These are phyloP conservation scores for Microsporum ferrugineum DNA, from an alignment of 2,329 filamentous ascomycete species.

Conservation along the genomic window DNA sequence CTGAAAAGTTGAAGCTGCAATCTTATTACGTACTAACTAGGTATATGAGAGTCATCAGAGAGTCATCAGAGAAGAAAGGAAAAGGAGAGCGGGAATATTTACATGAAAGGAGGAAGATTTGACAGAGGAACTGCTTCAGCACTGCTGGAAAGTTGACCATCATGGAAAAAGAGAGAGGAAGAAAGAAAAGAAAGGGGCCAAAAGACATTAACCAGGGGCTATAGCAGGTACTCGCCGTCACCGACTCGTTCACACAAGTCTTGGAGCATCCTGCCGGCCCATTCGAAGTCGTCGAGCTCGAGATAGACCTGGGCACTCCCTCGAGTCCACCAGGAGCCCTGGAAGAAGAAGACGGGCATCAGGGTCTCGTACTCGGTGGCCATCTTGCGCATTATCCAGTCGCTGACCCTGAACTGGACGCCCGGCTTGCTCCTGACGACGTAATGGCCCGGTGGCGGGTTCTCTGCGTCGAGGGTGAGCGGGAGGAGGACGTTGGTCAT, in stretches of 20 bases:
- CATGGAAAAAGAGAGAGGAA: not conserved
- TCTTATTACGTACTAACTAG: too few species aligned
- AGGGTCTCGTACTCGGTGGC: slow-evolving; percentile 57
- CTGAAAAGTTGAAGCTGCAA: too few species aligned
- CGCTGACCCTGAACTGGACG: slow-evolving; percentile 50
- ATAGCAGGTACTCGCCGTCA: not conserved
- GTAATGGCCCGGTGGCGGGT: slow-evolving; percentile 39
- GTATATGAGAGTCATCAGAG: not conserved
- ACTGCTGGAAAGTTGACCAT: not conserved
- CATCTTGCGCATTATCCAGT: slow-evolving; percentile 49
- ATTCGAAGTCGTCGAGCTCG: slow-evolving; percentile 67
- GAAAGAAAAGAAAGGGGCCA: not conserved
- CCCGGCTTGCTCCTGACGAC: slow-evolving; percentile 64
- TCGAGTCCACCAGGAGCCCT: slow-evolving; percentile 55
- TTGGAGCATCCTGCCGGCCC: slow-evolving; percentile 50
- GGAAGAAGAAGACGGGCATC: slow-evolving; percentile 52
- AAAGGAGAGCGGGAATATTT: not conserved
- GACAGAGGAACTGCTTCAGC: not conserved
- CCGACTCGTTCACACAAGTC: slow-evolving; percentile 44
- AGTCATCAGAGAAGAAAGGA: not conserved
- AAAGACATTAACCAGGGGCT: not conserved
- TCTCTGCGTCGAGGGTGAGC: slow-evolving; percentile 31
- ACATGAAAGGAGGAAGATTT: not conserved
- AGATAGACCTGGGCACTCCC: slow-evolving; percentile 75
- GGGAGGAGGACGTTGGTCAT: slow-evolving; percentile 67